Evolutionary conservation across 2,329 filamentous ascomycete genomes (phyloP).

Genomic region (Mollisia scopiformis): DNA sequence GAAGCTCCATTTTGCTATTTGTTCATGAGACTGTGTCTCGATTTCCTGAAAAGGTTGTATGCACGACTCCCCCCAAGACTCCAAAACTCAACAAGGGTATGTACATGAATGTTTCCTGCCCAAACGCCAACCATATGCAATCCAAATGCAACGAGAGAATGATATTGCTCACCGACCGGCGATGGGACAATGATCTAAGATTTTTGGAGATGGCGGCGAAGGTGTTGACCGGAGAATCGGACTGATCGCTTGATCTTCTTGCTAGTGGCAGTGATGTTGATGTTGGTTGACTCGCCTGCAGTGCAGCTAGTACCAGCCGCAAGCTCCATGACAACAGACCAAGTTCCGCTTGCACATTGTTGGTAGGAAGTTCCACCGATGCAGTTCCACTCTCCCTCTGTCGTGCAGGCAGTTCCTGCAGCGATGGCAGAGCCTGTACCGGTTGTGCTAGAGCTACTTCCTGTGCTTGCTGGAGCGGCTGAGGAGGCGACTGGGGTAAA

Average conservation of each 20-base stretch:
- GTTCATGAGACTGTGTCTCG: not conserved
- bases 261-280: constrained; percentile 42
- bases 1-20: not conserved
- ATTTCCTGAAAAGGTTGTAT: not conserved
- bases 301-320: constrained; percentile 51
- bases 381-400: constrained; percentile 59
- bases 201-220: constrained; percentile 29
- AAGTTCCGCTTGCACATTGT: constrained; percentile 55
- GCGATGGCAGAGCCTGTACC: constrained; percentile 28
- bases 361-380: constrained; percentile 54
- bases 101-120: constrained; percentile 25
- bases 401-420: constrained; percentile 49
- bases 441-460: constrained; percentile 29
- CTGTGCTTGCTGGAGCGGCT: constrained; percentile 28
- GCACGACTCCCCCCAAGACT: not conserved
- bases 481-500: constrained; percentile 28
- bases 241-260: constrained; percentile 27
- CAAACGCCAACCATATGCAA: constrained; percentile 17
- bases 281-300: constrained; percentile 42
- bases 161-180: constrained; percentile 28
- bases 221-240: constrained; percentile 31
- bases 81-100: constrained; percentile 14
- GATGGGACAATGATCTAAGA: constrained; percentile 18
- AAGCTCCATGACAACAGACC: constrained; percentile 48
- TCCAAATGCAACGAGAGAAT: constrained; percentile 21